Base-by-base conservation (phyloP, 345 rosid species). In the Gossypium mustelinum region DNA sequence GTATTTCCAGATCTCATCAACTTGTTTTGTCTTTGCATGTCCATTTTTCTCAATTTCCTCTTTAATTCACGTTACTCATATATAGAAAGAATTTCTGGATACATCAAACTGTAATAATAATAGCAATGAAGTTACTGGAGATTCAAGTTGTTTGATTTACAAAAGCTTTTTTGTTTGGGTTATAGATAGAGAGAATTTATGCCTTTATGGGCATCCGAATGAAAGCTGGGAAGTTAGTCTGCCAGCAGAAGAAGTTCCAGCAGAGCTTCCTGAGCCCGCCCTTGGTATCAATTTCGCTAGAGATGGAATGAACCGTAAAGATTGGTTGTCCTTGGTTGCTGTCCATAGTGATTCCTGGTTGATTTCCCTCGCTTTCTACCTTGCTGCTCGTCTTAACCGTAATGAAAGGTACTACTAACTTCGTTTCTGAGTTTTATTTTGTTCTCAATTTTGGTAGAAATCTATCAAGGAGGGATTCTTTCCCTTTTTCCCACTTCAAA, bases 261-360 rank as follows among this genome's bases (percentile, higher is more conserved):
- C 99, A 0, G 98, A 93, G 91, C 88, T 95, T 48, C 99, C 99
- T 64, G 99, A 95, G 81, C 98, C 98, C 2, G 98, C 98, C 1
- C 89, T 91, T 65, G 99, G 99, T 43, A 95, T 95, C 79, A 95
- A 92, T 85, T 95, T 91, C 70, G 97, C 97, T 0, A 87, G 99
- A 83, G 99, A 95, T 84, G 97, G 99, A 22, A 95, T 91, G 98
- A 88, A 89, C 81, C 86, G 94, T 67, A 93, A 93, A 81, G 98
- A 93, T 76, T 93, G 97, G 98, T 87, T 95, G 45, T 91, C 98
- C 11, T 78, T 95, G 51, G 92, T 95, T 70, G 97, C 99, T 6
- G 97, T 95, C 52, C 99, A 95, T 72, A 91, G 97, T 77, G 99
- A 95, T 79, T 93, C 94, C 9, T 95, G 99, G 99, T 82, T 95